Conservation (phyloP, 2,329 filamentous ascomycete genomes). For the Botrytis pseudocinerea region DNA sequence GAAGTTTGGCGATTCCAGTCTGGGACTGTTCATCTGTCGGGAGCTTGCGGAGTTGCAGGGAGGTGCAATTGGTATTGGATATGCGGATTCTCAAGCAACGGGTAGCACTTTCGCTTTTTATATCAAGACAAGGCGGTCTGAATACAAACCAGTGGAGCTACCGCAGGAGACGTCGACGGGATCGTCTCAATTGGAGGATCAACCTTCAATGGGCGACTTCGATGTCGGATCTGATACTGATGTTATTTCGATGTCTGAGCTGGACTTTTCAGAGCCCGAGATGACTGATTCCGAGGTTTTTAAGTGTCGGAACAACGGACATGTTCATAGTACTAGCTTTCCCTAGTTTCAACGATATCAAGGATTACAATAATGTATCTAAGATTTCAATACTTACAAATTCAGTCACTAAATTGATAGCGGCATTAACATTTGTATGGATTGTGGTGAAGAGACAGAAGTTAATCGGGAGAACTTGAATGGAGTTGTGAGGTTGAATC, state of each 20-base stretch:
- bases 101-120: constrained; percentile 4
- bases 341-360: background rate
- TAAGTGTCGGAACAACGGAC: background rate
- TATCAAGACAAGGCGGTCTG: background rate
- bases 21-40: constrained; percentile 2
- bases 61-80: constrained; percentile 2
- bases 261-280: background rate
- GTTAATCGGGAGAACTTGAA: background rate
- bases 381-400: background rate
- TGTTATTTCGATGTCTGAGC: background rate
- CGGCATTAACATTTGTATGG: background rate
- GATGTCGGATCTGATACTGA: background rate
- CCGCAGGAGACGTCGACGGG: background rate
- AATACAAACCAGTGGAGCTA: background rate
- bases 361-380: background rate
- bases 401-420: background rate
- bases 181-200: too few species aligned
- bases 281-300: background rate
- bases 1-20: background rate
- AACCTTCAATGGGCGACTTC: background rate
- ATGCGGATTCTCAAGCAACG: background rate
- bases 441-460: background rate
- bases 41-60: constrained; percentile 12
- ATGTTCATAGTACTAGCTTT: background rate
- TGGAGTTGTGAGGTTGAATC: background rate